Evolutionary conservation across 768 basidiomycete species (phyloP).

Genomic region (Lyophyllum atratum): DNA sequence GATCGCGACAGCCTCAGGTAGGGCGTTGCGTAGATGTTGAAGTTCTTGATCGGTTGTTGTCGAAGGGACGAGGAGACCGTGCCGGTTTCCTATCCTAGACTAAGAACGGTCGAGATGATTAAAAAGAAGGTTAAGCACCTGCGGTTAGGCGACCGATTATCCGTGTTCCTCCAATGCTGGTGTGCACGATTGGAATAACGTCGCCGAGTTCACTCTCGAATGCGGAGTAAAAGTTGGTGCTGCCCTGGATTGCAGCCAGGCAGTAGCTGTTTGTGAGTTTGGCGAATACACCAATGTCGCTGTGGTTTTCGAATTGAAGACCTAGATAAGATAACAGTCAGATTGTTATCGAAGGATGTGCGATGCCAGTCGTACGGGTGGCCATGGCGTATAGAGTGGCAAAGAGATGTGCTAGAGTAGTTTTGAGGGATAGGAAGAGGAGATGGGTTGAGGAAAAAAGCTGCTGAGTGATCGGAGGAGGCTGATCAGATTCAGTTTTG

Average conservation of each 20-base stretch:
- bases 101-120: neutral
- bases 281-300: conserved; percentile 95
- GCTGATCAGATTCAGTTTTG: conserved; percentile 5
- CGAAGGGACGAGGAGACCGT: conserved; percentile 94
- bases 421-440: conserved; percentile 9
- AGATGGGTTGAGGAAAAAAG: conserved; percentile 13
- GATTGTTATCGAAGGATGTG: conserved; percentile 10
- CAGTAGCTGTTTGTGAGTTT: conserved; percentile 99
- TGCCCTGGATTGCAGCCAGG: conserved; percentile 89
- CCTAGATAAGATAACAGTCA: conserved; percentile 46
- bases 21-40: conserved; percentile 93
- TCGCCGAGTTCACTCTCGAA: conserved; percentile 95
- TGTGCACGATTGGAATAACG: conserved; percentile 94
- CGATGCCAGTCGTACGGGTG: conserved; percentile 39
- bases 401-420: neutral
- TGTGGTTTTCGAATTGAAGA: conserved; percentile 91
- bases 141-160: conserved; percentile 93
- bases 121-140: conserved; percentile 45
- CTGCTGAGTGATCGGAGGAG: conserved; percentile 2
- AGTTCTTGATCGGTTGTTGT: conserved; percentile 98
- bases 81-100: conserved; percentile 76
- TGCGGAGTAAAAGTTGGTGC: conserved; percentile 96
- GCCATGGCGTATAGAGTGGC: conserved; percentile 37
- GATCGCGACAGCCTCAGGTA: conserved; percentile 91
- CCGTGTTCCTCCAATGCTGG: conserved; percentile 91